Conservation (phyloP, 2,329 filamentous ascomycete species). For the Fusarium sp. region DNA sequence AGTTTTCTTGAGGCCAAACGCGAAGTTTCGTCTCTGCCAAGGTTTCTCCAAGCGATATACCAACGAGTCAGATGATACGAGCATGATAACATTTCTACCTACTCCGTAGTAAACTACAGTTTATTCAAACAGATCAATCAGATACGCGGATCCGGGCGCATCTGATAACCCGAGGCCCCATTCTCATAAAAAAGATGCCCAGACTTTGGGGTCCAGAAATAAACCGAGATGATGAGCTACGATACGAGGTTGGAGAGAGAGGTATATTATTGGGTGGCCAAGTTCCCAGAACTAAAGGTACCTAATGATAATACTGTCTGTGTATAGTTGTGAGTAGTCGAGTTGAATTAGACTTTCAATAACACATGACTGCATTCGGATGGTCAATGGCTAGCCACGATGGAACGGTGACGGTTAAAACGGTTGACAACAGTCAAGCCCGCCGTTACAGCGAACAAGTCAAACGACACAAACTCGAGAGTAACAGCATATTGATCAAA, state of each 20-base stretch:
- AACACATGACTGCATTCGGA: neutral
- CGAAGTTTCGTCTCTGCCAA: constrained; percentile 3
- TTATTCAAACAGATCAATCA: neutral
- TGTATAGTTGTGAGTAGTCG: neutral
- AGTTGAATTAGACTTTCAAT: neutral
- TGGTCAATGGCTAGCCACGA: neutral
- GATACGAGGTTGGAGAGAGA: neutral
- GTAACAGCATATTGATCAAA: neutral
- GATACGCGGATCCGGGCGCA: neutral
- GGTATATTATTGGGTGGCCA: neutral
- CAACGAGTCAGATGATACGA: constrained; percentile 14
- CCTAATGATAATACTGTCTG: neutral
- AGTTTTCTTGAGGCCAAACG: constrained; percentile 8
- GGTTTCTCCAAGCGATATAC: neutral
- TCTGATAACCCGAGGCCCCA: neutral
- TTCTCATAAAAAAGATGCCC: neutral
- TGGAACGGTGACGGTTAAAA: neutral
- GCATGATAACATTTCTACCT: no score
- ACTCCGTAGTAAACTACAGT: no score
- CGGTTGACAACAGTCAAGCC: neutral
- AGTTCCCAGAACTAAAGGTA: neutral
- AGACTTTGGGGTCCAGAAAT: neutral
- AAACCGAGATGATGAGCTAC: neutral
- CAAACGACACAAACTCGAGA: neutral
- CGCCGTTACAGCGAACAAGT: neutral